These are phyloP conservation scores for Euphrasia confusa DNA, from an alignment of 257 asterid species.

Conservation along the genomic window DNA sequence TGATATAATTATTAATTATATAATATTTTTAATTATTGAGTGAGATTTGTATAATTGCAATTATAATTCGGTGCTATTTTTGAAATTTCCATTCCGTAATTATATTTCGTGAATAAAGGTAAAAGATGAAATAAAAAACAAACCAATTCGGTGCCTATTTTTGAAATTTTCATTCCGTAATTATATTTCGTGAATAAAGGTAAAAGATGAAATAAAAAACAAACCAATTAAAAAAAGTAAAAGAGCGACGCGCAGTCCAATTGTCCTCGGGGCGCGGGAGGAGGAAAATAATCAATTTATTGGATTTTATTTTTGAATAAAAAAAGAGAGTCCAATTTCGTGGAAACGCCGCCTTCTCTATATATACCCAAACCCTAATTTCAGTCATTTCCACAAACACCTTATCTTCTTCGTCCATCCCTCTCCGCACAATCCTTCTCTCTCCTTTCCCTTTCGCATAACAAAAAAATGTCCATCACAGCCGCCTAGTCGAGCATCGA, in stretches of 20 bases:
- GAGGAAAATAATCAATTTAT: background rate
- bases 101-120: too few relatives aligned
- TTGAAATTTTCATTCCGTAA: too few relatives aligned
- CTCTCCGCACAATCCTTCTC: background rate
- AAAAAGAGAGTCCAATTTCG: background rate
- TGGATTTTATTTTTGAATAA: background rate
- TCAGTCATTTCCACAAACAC: constrained; percentile 25
- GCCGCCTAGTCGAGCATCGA: background rate
- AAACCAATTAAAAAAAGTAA: background rate
- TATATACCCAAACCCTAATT: constrained; percentile 36
- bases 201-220: too few relatives aligned
- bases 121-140: too few relatives aligned
- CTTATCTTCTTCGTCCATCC: constrained; percentile 19
- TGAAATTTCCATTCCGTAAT: too few relatives aligned
- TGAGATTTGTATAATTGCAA: too few relatives aligned
- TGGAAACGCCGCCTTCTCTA: constrained; percentile 20
- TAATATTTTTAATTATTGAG: too few relatives aligned
- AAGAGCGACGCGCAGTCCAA: background rate
- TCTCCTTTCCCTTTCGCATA: background rate
- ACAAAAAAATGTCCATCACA: background rate
- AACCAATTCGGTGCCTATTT: too few relatives aligned
- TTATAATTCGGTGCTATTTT: too few relatives aligned
- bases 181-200: too few relatives aligned
- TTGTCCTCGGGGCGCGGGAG: background rate
- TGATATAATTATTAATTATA: too few relatives aligned